Evolutionary conservation across 2,329 filamentous ascomycete genomes (phyloP).

Genomic region (Hypoxylon sp.): DNA sequence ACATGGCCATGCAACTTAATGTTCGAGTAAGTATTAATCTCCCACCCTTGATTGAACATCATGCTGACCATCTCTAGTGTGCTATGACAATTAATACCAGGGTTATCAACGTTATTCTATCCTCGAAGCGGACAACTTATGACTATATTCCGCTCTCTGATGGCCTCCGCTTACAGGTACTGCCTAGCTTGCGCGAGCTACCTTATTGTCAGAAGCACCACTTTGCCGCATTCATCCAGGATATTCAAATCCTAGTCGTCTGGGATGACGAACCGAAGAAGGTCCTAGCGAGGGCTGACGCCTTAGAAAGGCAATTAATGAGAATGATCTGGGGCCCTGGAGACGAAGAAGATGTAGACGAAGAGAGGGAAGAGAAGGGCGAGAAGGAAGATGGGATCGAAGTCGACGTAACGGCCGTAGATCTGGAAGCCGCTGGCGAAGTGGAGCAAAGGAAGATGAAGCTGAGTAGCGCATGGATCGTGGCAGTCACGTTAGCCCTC

Average conservation of each 20-base stretch:
- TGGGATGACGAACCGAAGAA: conserved; percentile 73
- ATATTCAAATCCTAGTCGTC: conserved; percentile 68
- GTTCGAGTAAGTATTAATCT: conserved; percentile 51
- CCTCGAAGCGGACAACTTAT: conserved; percentile 56
- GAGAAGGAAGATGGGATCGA: conserved; percentile 48
- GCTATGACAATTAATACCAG: conserved; percentile 76
- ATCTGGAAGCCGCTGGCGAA: conserved; percentile 56
- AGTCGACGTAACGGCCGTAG: conserved; percentile 56
- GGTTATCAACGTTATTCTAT: conserved; percentile 70
- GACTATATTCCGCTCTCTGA: conserved; percentile 69
- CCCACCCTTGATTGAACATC: not conserved
- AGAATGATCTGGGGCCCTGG: conserved; percentile 67
- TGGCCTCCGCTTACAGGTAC: conserved; percentile 71
- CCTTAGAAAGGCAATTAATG: conserved; percentile 66
- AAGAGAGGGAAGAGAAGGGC: conserved; percentile 56
- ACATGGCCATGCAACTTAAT: conserved; percentile 55
- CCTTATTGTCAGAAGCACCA: conserved; percentile 72
- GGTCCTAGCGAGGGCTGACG: conserved; percentile 63
- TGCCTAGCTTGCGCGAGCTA: conserved; percentile 67
- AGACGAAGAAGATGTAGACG: conserved; percentile 55
- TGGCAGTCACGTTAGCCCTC: conserved; percentile 64
- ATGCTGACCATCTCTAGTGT: conserved; percentile 58
- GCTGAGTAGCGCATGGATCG: conserved; percentile 66
- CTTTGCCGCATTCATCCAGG: conserved; percentile 72
- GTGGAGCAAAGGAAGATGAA: conserved; percentile 62